These are phyloP conservation scores for Phytophthora macrochlamydospora DNA, from an alignment of 352 stramenopile genomes.

Conservation along the genomic window DNA sequence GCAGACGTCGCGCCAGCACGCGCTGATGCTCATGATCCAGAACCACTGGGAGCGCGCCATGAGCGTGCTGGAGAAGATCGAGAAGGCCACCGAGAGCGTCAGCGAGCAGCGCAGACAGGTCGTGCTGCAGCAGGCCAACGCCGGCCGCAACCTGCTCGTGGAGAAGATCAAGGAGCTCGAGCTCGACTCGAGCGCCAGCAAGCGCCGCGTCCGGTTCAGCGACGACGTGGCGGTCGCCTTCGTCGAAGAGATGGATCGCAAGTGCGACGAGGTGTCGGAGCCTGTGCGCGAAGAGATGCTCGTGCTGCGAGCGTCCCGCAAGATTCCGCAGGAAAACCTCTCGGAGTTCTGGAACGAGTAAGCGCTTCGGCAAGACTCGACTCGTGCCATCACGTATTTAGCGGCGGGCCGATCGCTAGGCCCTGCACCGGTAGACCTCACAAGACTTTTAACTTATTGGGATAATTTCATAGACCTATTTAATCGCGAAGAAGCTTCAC, in stretches of 20 bases:
- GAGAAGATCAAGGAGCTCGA: constrained; percentile 42
- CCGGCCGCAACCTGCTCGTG: constrained; percentile 33
- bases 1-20: constrained; percentile 71
- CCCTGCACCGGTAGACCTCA: constrained; percentile 10
- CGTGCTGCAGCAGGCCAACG: constrained; percentile 68
- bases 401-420: constrained; percentile 23
- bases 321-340: constrained; percentile 75
- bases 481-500: constrained; percentile 22
- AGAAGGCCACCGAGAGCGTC: constrained; percentile 74
- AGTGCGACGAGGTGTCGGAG: constrained; percentile 44
- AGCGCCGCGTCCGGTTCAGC: constrained; percentile 58
- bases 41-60: constrained; percentile 83
- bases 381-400: constrained; percentile 27
- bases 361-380: constrained; percentile 11
- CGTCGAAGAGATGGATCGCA: constrained; percentile 74
- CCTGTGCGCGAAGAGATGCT: constrained; percentile 81
- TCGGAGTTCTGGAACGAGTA: constrained; percentile 76
- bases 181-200: constrained; percentile 8
- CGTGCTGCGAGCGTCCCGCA: constrained; percentile 68
- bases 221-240: constrained; percentile 55
- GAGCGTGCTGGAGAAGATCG: constrained; percentile 75
- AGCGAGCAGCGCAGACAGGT: constrained; percentile 65
- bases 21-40: constrained; percentile 75
- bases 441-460: constrained; percentile 40
- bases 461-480: constrained; percentile 35